Evolutionary conservation across 306 rosid species (phyloP).

Genomic region (Sicyos edulis): DNA sequence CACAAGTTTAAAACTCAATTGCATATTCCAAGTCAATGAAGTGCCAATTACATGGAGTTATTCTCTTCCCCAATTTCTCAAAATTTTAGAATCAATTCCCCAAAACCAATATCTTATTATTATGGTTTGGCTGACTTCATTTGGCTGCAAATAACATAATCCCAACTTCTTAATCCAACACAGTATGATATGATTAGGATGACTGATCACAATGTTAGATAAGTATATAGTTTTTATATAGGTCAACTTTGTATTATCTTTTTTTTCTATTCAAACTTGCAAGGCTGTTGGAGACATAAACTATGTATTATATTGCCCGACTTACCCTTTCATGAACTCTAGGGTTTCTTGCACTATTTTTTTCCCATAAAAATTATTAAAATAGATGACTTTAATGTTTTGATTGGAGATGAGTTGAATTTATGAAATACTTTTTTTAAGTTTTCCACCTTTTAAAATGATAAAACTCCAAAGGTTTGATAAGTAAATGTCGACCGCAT

Average conservation of each 20-base stretch:
- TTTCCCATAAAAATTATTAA: not conserved
- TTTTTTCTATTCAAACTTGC: not conserved
- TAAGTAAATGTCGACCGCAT: not conserved
- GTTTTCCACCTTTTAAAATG: not conserved
- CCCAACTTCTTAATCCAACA: not conserved
- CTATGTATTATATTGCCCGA: not conserved
- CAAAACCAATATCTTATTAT: not conserved
- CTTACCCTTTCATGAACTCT: constrained; percentile 12
- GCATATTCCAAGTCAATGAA: constrained; percentile 16
- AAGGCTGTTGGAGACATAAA: not conserved
- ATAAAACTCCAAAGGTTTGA: not conserved
- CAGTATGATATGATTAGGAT: not conserved
- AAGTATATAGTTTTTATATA: not conserved
- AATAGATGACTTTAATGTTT: not conserved
- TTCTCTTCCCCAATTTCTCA: not conserved
- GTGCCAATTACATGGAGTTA: not conserved
- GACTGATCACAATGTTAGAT: not conserved
- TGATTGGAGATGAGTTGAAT: not conserved
- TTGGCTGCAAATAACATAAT: not conserved
- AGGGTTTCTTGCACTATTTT: constrained; percentile 4
- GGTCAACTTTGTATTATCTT: not conserved
- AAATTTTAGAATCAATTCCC: not conserved
- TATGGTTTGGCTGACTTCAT: not conserved
- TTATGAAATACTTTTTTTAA: not conserved
- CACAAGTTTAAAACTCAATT: not conserved